Evolutionary conservation across 2,329 filamentous ascomycete genomes (phyloP), one percentile per base, ranked within the genome.

Genomic region (Fusarium newnesense): DNA sequence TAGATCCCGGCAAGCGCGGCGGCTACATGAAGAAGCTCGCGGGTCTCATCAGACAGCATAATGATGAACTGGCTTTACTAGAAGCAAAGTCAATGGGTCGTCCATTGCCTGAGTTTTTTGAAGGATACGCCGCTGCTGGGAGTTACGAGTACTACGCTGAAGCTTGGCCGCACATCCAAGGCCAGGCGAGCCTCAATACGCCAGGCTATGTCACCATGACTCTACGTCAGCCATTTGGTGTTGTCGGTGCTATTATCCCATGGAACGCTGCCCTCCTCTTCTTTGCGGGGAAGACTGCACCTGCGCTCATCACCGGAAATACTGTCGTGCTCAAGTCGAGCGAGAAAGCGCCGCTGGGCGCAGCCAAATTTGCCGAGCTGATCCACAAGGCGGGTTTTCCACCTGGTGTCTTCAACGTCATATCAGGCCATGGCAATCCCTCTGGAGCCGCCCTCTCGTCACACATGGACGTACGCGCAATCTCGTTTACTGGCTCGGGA

Each of bases 401-500:
- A 4, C 88, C 92, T 0, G 93, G 93, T 37, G 92, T 94, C 13
- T 84, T 95, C 76, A 95, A 94, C 79, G 86, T 95, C 62, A 77
- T 95, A 32, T 93, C 92, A 54, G 93, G 93, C 3, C 87, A 91
- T 71, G 93, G 93, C 6, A 84, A 86, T 21, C 89, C 89, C 46
- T 89, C 92, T 1, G 93, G 93, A 21, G 87, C 89, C 8, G 89
- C 91, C 2, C 85, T 96, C 10, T 89, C 91, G 2, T 84, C 87
- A 39, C 93, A 96, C 80, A 85, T 90, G 67, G 88, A 89, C 53
- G 88, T 96, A 36, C 89, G 93, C 74, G 94, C 92, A 77, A 85
- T 96, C 56, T 91, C 91, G 2, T 96, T 96, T 75, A 96, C 94
- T 0, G 94, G 94, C 34, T 93, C 90, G 13, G 92, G 91, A 4